Evolutionary conservation across 805 yeast species (phyloP), one percentile per base, ranked within the genome.

Genomic region (Cyberlindnera veronae): DNA sequence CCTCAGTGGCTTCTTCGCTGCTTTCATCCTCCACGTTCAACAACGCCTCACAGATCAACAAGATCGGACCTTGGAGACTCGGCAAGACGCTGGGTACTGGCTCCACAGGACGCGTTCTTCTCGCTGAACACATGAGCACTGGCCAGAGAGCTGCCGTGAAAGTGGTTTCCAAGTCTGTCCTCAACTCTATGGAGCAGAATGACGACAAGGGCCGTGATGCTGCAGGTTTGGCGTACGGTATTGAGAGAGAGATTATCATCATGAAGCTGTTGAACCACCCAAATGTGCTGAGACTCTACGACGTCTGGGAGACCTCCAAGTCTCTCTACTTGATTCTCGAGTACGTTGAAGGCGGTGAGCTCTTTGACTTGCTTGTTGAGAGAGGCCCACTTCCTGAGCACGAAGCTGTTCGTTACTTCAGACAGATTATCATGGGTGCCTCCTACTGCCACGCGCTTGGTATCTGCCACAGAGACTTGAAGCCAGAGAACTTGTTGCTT

Each of bases 261-360:
- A 93, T 91, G 99, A 93, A 93, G 64, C 72, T 93, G 30, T 77
- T 93, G 33, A 86, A 93, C 45, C 98, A 93, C 62, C 88, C 95
- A 11, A 91, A 93, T 57, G 93, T 93, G 18, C 80, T 93, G 76
- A 84, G 93, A 19, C 69, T 93, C 29, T 93, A 89, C 60, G 99
- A 93, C 58, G 99, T 93, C 18, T 93, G 98, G 98, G 99, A 93
- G 63, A 91, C 95, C 50, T 82, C 88, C 50, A 88, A 87, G 57
- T 96, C 91, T 45, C 70, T 93, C 42, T 85, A 81, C 54, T 61
- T 85, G 49, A 88, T 85, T 13, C 64, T 85, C 36, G 95, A 85
- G 58, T 85, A 84, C 58, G 91, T 85, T 23, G 90, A 85, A 61
- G 91, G 93, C n/a, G 95, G 95, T 44, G 95, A 85, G 61, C 64